Percentiles rank a stretch among this genome's conserved stretches.
Evolutionary conservation across 768 basidiomycete species (phyloP).

Genomic region (Tylopilus intermedius): DNA sequence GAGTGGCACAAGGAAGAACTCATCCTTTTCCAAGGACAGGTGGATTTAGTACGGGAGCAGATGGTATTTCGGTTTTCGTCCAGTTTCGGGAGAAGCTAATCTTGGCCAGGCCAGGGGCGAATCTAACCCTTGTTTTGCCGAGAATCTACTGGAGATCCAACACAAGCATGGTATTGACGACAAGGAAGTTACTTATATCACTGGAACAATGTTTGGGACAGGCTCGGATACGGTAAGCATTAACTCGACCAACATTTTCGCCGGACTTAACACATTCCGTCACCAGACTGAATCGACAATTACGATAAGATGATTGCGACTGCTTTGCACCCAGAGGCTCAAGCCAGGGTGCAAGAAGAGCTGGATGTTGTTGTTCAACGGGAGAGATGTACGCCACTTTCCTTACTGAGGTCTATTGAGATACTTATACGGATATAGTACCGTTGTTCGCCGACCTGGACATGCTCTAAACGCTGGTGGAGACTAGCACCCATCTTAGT

Average conservation of each 20-base stretch:
- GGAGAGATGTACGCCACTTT: slow-evolving; percentile 18
- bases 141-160: slow-evolving; percentile 35
- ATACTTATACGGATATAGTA: slow-evolving; percentile 16
- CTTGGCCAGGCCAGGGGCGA: slow-evolving; percentile 19
- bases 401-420: background rate
- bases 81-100: background rate
- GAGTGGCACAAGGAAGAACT: slow-evolving; percentile 46
- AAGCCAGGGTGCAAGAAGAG: slow-evolving; percentile 47
- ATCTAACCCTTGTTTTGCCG: slow-evolving; percentile 31
- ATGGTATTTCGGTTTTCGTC: slow-evolving; percentile 20
- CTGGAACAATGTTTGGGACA: slow-evolving; percentile 41
- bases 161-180: slow-evolving; percentile 28
- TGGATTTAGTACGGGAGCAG: slow-evolving; percentile 25
- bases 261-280: background rate
- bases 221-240: slow-evolving; percentile 36
- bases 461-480: background rate
- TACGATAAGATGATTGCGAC: slow-evolving; percentile 52
- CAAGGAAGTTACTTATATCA: slow-evolving; percentile 35
- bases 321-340: slow-evolving; percentile 46
- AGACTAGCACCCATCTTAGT: too few relatives aligned
- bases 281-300: slow-evolving; percentile 42
- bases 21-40: slow-evolving; percentile 28
- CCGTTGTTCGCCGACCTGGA: slow-evolving; percentile 35
- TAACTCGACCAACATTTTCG: background rate
- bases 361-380: slow-evolving; percentile 47